phyloP scores from a whole-genome alignment of 78 protist genomes.

The Dictyostelium capitatum region DNA sequence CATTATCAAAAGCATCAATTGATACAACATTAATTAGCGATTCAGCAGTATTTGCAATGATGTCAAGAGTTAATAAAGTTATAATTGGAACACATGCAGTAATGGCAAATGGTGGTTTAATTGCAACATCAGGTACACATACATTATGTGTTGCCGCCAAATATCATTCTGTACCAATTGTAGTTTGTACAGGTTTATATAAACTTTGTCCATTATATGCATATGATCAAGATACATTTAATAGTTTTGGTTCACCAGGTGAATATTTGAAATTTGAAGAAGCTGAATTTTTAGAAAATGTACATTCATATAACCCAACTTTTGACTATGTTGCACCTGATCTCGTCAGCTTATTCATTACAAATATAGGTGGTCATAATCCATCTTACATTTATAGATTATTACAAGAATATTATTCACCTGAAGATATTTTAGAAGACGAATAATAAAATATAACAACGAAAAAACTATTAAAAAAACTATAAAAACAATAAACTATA shows the following conservation, averaged over 20 bases:
- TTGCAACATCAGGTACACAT: constrained; percentile 93
- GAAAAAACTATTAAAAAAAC: neutral
- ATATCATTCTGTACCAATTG: constrained; percentile 93
- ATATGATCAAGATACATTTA: constrained; percentile 92
- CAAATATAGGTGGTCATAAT: constrained; percentile 92
- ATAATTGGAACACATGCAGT: constrained; percentile 90
- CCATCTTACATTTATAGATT: constrained; percentile 94
- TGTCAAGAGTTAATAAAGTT: constrained; percentile 96
- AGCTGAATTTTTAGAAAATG: constrained; percentile 62
- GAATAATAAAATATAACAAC: neutral
- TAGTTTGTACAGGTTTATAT: constrained; percentile 93
- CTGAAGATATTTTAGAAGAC: constrained; percentile 84
- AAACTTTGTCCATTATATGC: constrained; percentile 93
- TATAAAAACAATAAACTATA: neutral
- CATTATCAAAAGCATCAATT: constrained; percentile 75
- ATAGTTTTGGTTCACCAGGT: constrained; percentile 83
- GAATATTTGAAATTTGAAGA: constrained; percentile 72
- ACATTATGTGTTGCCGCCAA: constrained; percentile 95
- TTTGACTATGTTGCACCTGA: constrained; percentile 97
- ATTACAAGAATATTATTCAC: constrained; percentile 90
- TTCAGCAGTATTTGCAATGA: constrained; percentile 93
- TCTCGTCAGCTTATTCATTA: constrained; percentile 92
- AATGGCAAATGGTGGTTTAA: constrained; percentile 98
- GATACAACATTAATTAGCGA: constrained; percentile 91
- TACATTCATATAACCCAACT: constrained; percentile 88